Base-by-base conservation (phyloP, 2,329 filamentous ascomycete species). In the Sordariomycetes sp. region DNA sequence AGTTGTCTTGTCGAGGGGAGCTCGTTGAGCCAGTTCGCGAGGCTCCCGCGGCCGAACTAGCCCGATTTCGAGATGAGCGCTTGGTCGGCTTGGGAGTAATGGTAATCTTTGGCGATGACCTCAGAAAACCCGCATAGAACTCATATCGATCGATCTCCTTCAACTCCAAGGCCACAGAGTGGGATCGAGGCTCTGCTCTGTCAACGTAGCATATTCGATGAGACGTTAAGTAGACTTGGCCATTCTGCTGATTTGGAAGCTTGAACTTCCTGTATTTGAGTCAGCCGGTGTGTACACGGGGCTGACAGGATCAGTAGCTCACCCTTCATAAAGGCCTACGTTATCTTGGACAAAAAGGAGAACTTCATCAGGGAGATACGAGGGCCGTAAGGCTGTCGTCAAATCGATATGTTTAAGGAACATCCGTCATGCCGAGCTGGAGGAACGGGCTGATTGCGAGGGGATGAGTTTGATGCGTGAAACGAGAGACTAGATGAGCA, bases 281-380 rank as follows among this genome's bases (percentile, higher is more conserved):
- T 28, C 8, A 28, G 25, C 3, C n/a, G n/a, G n/a, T n/a, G n/a
- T n/a, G n/a, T n/a, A n/a, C n/a, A n/a, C n/a, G n/a, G n/a, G 20
- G 8, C 17, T 34, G 17, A 28, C 11, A 27, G n/a, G n/a, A n/a
- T n/a, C n/a, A n/a, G n/a, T 32, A 33, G 65, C 79, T 63, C 71
- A 94, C 87, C 92, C 92, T 71, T 96, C 86, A 65, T 98, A 98
- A 41, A 98, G 70, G 46, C 92, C 92, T 49, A 98, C 88, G 58
- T 86, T 88, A 70, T 96, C 88, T 66, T 96, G 90, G 38, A 98
- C 90, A 63, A 94, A 96, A 39, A 98, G 73, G 35, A 96, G 70
- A 47, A 86, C 83, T 72, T 98, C 92, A 69, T 95, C 92, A 52
- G 86, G 83, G 46, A 94, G 75, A 56, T 95, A 82, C 41, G 82